Base-by-base conservation (phyloP, 2,329 filamentous ascomycete species). In the Ascochyta viciae-villosae region DNA sequence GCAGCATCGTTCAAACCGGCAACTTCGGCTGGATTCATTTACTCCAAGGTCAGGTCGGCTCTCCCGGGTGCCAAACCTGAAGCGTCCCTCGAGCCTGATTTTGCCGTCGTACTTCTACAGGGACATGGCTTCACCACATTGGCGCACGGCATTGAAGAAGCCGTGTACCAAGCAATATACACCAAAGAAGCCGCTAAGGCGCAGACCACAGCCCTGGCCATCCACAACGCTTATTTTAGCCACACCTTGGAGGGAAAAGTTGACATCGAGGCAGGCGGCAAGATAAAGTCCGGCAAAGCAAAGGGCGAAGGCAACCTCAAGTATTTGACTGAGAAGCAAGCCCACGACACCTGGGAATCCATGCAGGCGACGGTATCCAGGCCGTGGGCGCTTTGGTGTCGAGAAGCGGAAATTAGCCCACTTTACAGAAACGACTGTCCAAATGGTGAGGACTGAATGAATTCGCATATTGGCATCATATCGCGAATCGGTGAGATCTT, bases 91-190 rank as follows among this genome's bases (percentile, higher is more conserved):
- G 67, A 73, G 26, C 75, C 75, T 1, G 67, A 76, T 37, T 70
- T 76, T 52, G 63, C 69, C 2, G 71, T 75, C 7, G 70, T 77
- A 8, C 62, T 78, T 19, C 77, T 80, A 69, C 77, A 78, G 48
- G 74, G 75, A 1, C 79, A 81, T 57, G 80, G 80, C 23, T 81
- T 81, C 56, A 78, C 78, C 1, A 77, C 74, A 10, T 66, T 76
- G 0, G 79, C 77, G 0, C 64, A 68, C 2, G 71, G 72, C 8
- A 77, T 81, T 50, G 75, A 80, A 61, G 77, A 80, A 60, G 77
- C 74, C 0, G 79, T 81, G 0, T 80, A 76, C 56, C 75, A 79
- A 49, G 75, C 78, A 1, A 75, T 80, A 19, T 81, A 77, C 60
- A 80, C 77, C 6, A 66, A 61, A 22, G 68, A 73, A 49, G 71